phyloP scores from a whole-genome alignment of 257 asterid species.

The Osmanthus fragrans region DNA sequence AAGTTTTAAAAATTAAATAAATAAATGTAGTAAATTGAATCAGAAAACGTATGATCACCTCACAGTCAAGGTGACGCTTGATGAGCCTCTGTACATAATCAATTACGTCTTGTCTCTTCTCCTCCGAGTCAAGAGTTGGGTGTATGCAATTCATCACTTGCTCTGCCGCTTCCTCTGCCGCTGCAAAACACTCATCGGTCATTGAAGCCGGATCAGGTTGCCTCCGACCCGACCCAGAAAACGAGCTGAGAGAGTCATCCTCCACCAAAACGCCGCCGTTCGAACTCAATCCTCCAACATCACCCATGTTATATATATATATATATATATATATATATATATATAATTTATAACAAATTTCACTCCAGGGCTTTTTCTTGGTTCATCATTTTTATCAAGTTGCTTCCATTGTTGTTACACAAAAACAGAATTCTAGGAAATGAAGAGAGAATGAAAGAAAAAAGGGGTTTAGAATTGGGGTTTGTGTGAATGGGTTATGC shows the following conservation, averaged over 20 bases:
- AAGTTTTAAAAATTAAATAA: background rate
- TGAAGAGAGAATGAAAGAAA: background rate
- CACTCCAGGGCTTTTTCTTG: conserved; percentile 7
- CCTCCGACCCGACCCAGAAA: conserved; percentile 15
- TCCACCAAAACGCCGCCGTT: conserved; percentile 18
- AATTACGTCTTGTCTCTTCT: conserved; percentile 52
- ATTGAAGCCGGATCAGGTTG: conserved; percentile 46
- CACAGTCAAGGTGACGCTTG: conserved; percentile 42
- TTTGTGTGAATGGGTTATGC: conserved; percentile 16
- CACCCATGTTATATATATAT: conserved; percentile 28
- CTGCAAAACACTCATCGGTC: conserved; percentile 37
- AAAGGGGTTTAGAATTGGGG: conserved; percentile 39
- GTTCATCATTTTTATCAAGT: conserved; percentile 8
- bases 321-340: background rate
- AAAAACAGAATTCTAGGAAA: background rate
- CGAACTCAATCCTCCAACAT: conserved; percentile 23
- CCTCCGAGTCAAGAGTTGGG: conserved; percentile 64
- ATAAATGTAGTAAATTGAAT: background rate
- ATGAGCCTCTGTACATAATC: conserved; percentile 54
- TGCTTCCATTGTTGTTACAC: conserved; percentile 1
- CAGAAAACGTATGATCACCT: conserved; percentile 36
- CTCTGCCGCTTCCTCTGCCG: conserved; percentile 53
- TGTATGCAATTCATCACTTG: conserved; percentile 55
- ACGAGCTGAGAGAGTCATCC: conserved; percentile 24
- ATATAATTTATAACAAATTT: background rate